Evolutionary conservation across 2,329 filamentous ascomycete species (phyloP).

Genomic region (Talaromyces verruculosus): DNA sequence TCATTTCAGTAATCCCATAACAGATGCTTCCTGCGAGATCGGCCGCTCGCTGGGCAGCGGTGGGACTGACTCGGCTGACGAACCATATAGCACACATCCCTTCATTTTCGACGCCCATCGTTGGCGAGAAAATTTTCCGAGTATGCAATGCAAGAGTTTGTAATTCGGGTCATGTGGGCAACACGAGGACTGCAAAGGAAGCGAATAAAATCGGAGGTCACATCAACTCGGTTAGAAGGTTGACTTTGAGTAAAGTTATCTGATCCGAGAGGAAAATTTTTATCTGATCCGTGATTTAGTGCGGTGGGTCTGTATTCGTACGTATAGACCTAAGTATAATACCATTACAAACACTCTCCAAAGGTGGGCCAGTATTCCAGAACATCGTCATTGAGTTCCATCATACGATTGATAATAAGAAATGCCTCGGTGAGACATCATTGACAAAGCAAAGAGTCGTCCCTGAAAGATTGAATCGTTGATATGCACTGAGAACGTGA

Average conservation of each 20-base stretch:
- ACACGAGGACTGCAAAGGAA: no score
- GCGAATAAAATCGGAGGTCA: neutral
- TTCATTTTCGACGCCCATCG: neutral
- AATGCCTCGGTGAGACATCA: neutral
- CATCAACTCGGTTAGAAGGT: neutral
- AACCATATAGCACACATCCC: neutral
- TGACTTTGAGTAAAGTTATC: conserved; percentile 20
- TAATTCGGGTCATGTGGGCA: neutral
- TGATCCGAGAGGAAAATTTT: conserved; percentile 28
- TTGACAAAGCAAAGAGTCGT: neutral
- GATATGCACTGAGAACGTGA: neutral
- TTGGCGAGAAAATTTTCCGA: neutral
- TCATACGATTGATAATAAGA: neutral
- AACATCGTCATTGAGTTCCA: neutral
- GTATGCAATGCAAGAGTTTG: neutral
- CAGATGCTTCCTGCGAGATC: neutral
- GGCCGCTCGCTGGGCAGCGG: neutral
- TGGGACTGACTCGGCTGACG: neutral
- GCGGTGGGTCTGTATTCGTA: conserved; percentile 1
- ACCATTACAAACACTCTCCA: neutral
- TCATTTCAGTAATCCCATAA: neutral
- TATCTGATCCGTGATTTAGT: conserved; percentile 20
- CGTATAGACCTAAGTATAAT: no score
- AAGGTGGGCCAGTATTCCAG: neutral
- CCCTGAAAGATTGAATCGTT: neutral